phyloP scores from a whole-genome alignment of 441 rosid species.

The Lepidium campestre region DNA sequence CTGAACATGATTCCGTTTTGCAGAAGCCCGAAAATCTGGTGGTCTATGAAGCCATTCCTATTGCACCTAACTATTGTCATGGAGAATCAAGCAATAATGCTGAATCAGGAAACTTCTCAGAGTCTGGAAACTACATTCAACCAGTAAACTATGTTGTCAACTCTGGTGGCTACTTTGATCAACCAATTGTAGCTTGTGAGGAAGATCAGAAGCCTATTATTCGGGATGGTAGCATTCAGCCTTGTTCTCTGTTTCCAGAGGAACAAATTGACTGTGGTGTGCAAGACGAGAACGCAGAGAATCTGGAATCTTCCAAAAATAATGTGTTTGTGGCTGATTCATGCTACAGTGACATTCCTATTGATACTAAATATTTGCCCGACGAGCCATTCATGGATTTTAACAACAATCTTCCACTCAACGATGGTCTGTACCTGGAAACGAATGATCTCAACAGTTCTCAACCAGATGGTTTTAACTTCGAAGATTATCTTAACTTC shows the following conservation, averaged over 20 bases:
- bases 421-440: constrained; percentile 55
- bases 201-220: constrained; percentile 40
- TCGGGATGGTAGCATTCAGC: constrained; percentile 29
- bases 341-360: constrained; percentile 31
- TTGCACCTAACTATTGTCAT: constrained; percentile 35
- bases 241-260: constrained; percentile 29
- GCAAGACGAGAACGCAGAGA: constrained; percentile 36
- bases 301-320: constrained; percentile 34
- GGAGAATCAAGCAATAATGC: constrained; percentile 61
- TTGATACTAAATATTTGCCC: constrained; percentile 34
- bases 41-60: constrained; percentile 35
- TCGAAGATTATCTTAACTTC: constrained; percentile 72
- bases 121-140: constrained; percentile 6
- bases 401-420: constrained; percentile 32
- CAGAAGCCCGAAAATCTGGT: constrained; percentile 44
- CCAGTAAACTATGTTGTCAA: constrained; percentile 37
- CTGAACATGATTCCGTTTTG: constrained; percentile 1
- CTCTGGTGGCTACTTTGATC: constrained; percentile 46
- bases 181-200: constrained; percentile 33
- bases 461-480: constrained; percentile 46
- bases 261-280: constrained; percentile 36
- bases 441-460: constrained; percentile 55
- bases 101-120: constrained; percentile 31
- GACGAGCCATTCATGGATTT: constrained; percentile 52
- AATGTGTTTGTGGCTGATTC: constrained; percentile 38